phyloP scores from a whole-genome alignment of 257 asterid genomes.

The Capsicum baccatum region DNA sequence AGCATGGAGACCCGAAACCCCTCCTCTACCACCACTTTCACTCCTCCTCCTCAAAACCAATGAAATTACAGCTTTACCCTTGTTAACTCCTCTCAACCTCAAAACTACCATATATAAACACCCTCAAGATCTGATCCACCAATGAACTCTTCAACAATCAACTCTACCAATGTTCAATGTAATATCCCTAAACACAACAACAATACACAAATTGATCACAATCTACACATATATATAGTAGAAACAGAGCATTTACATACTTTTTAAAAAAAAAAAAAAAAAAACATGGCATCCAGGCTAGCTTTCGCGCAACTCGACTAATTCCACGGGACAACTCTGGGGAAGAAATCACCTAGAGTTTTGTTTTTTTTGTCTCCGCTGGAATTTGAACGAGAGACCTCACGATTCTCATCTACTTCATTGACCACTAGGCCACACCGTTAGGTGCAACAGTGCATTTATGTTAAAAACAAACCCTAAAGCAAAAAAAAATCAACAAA shows the following conservation, averaged over 20 bases:
- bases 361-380: no score
- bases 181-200: conserved; percentile 20
- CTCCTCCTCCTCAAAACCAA: conserved; percentile 34
- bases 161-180: conserved; percentile 18
- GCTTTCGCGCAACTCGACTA: no score
- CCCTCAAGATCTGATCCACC: conserved; percentile 22
- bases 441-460: neutral
- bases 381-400: no score
- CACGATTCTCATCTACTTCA: no score
- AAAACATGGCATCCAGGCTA: no score
- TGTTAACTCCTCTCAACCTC: conserved; percentile 37
- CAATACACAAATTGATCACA: conserved; percentile 20
- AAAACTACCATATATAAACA: conserved; percentile 35
- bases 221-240: neutral
- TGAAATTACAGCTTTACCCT: conserved; percentile 15
- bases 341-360: no score
- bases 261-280: no score
- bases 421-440: no score
- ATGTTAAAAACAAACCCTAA: conserved; percentile 14
- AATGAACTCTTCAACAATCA: conserved; percentile 16
- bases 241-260: neutral
- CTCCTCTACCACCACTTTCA: conserved; percentile 31
- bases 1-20: conserved; percentile 60
- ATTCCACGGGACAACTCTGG: no score
- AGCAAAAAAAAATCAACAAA: neutral